Evolutionary conservation across 2,329 filamentous ascomycete species (phyloP).

Genomic region (Trichoderma sp.): DNA sequence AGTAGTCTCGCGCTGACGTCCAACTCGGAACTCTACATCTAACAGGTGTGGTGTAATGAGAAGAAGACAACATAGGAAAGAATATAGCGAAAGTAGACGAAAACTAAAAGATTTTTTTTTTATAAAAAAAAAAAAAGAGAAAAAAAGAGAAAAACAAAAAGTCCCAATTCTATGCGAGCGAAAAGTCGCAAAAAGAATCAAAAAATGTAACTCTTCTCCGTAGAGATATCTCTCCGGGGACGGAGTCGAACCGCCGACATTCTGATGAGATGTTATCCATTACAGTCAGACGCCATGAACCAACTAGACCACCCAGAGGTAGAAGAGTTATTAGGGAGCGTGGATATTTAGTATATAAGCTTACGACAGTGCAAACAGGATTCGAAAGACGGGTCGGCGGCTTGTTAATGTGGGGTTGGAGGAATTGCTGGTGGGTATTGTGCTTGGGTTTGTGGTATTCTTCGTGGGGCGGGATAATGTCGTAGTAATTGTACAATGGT

Average conservation of each 20-base stretch:
- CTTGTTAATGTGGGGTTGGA: background rate
- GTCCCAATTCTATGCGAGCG: too few relatives aligned
- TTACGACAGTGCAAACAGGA: background rate
- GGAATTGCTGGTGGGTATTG: background rate
- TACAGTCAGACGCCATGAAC: slow-evolving; percentile 38
- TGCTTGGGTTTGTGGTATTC: background rate
- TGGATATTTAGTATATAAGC: slow-evolving; percentile 11
- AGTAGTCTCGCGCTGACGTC: too few relatives aligned
- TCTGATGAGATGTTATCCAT: slow-evolving; percentile 34
- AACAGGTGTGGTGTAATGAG: too few relatives aligned
- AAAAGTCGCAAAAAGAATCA: background rate
- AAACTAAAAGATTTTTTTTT: background rate
- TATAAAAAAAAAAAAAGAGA: background rate
- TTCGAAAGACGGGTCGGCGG: background rate
- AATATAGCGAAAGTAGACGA: background rate
- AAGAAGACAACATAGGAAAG: background rate
- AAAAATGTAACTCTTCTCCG: slow-evolving; percentile 29
- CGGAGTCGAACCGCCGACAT: slow-evolving; percentile 39
- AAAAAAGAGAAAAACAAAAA: background rate
- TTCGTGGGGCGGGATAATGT: background rate
- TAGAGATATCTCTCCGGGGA: slow-evolving; percentile 24
- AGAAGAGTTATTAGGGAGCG: slow-evolving; percentile 14
- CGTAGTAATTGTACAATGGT: background rate
- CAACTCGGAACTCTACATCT: background rate
- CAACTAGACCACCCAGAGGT: slow-evolving; percentile 38